A percentile compares a stretch with the other conserved stretches of the same genome.
These are phyloP conservation scores for Zymoseptoria passerinii DNA, from an alignment of 2,329 filamentous ascomycete genomes.

Conservation along the genomic window DNA sequence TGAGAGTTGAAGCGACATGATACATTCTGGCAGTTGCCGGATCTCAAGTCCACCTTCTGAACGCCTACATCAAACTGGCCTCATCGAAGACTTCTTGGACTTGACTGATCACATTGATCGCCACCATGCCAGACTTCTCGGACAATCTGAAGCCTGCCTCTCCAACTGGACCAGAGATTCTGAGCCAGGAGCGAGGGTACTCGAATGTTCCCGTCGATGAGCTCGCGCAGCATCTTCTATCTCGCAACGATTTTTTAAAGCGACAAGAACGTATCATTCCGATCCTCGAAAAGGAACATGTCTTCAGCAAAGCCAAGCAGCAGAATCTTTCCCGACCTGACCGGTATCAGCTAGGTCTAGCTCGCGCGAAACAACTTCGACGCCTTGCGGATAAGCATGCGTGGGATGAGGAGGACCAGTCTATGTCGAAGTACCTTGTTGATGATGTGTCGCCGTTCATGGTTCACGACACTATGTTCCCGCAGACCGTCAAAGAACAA, in stretches of 20 bases:
- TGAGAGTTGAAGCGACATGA: neutral
- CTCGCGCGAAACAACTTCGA: conserved; percentile 44
- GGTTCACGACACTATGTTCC: conserved; percentile 46
- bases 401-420: conserved; percentile 44
- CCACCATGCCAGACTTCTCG: conserved; percentile 42
- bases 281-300: conserved; percentile 39
- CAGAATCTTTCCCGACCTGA: conserved; percentile 45
- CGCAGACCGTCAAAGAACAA: conserved; percentile 45
- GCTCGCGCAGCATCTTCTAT: conserved; percentile 41
- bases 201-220: conserved; percentile 39
- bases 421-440: conserved; percentile 45
- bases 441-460: conserved; percentile 48
- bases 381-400: conserved; percentile 38
- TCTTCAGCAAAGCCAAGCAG: conserved; percentile 44
- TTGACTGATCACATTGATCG: neutral
- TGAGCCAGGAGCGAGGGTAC: conserved; percentile 38
- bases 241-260: conserved; percentile 40
- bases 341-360: conserved; percentile 45
- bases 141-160: conserved; percentile 40
- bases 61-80: neutral
- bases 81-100: neutral
- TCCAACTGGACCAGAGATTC: conserved; percentile 38
- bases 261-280: conserved; percentile 40
- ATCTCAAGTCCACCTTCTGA: neutral
- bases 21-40: neutral